phyloP scores from a whole-genome alignment of 495 filamentous ascomycete species.

The Penicillium cosmopolitanum region DNA sequence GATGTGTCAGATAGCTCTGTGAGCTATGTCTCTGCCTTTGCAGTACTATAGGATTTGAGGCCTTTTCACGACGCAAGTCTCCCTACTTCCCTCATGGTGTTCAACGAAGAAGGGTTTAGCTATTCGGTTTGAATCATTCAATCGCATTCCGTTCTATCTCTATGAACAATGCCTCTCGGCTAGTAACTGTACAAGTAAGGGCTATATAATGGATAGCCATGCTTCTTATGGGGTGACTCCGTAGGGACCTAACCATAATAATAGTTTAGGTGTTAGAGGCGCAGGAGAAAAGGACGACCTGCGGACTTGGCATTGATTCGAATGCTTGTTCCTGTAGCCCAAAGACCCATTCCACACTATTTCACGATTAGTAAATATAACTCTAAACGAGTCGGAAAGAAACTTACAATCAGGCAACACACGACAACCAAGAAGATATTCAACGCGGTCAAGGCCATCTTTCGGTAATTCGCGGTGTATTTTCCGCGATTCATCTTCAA shows the following conservation, averaged over 20 bases:
- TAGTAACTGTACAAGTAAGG: not conserved
- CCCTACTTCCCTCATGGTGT: not conserved
- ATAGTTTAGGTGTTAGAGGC: constrained; percentile 1
- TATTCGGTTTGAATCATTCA: not conserved
- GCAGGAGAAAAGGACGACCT: not conserved
- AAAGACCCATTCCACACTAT: constrained; percentile 42
- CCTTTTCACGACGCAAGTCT: not conserved
- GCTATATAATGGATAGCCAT: not conserved
- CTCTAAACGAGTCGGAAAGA: not conserved
- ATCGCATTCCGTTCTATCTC: not conserved
- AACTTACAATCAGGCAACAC: constrained; percentile 41
- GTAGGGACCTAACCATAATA: not conserved
- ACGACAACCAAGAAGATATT: constrained; percentile 58
- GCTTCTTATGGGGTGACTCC: not conserved
- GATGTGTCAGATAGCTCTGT: constrained; percentile 82
- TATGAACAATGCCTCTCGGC: not conserved
- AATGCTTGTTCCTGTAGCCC: constrained; percentile 6
- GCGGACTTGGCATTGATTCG: constrained; percentile 3
- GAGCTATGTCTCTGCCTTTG: constrained; percentile 73
- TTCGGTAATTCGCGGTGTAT: constrained; percentile 44
- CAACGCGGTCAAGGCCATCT: constrained; percentile 46
- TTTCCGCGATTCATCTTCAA: constrained; percentile 55
- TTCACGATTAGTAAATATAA: constrained; percentile 11
- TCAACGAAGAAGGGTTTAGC: not conserved
- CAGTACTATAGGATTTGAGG: constrained; percentile 35